Percentiles rank a stretch among this genome's conserved stretches.
Conservation (phyloP, 2,329 filamentous ascomycete genomes). For the Cytospora chrysosperma region DNA sequence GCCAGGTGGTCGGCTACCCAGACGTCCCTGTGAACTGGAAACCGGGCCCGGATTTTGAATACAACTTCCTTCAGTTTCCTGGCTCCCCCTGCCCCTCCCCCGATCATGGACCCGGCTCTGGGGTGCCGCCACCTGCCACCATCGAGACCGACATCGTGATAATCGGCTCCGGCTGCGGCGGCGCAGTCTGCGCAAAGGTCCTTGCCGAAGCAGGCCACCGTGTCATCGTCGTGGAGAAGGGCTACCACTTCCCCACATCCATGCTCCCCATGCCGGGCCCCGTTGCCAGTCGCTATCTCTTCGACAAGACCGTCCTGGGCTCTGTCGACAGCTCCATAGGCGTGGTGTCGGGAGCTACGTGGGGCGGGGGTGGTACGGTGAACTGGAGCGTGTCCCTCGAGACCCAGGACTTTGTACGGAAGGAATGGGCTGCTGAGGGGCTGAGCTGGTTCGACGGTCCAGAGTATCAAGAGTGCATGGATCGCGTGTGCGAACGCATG, state of each 20-base stretch:
- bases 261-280: conserved; percentile 70
- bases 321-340: conserved; percentile 56
- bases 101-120: conserved; percentile 22
- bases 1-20: conserved; percentile 56
- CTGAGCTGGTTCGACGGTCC: conserved; percentile 71
- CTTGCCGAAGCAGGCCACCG: conserved; percentile 71
- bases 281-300: conserved; percentile 61
- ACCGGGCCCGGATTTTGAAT: conserved; percentile 53
- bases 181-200: conserved; percentile 77
- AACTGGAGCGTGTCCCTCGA: conserved; percentile 71
- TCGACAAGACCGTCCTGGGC: conserved; percentile 59
- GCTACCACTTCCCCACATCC: conserved; percentile 68
- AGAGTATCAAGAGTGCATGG: conserved; percentile 75
- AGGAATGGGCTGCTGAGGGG: conserved; percentile 74
- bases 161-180: conserved; percentile 84
- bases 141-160: conserved; percentile 81
- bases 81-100: conserved; percentile 32
- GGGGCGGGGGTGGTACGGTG: conserved; percentile 80
- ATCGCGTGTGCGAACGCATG: conserved; percentile 77
- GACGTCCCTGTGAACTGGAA: conserved; percentile 52
- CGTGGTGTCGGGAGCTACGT: conserved; percentile 66
- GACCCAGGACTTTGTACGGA: conserved; percentile 72
- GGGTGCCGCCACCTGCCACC: conserved; percentile 47
- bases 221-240: conserved; percentile 80
- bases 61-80: conserved; percentile 61